phyloP scores from a whole-genome alignment of 441 rosid genomes.

The Adansonia grandidieri region DNA sequence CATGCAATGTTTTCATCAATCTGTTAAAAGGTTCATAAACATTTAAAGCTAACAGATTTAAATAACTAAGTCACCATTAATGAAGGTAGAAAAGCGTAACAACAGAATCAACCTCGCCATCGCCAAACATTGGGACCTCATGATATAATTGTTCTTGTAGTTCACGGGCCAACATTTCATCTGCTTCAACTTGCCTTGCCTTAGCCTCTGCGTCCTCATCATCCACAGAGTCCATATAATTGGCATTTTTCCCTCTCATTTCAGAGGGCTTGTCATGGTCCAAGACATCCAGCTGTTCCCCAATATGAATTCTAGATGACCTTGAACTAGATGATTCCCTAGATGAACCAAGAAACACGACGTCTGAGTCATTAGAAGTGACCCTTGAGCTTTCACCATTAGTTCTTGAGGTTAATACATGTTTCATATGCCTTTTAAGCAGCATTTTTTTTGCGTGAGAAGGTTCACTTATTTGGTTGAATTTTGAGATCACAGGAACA shows the following conservation, averaged over 20 bases:
- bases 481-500: constrained; percentile 35
- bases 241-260: constrained; percentile 34
- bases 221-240: constrained; percentile 34
- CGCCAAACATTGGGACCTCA: constrained; percentile 36
- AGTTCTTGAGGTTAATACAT: constrained; percentile 43
- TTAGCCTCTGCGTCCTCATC: constrained; percentile 54
- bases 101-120: constrained; percentile 52
- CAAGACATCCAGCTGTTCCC: constrained; percentile 40
- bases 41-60: constrained; percentile 30
- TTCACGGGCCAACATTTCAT: constrained; percentile 85
- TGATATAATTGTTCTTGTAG: constrained; percentile 88
- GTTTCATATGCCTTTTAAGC: constrained; percentile 51
- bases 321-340: constrained; percentile 63
- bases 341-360: constrained; percentile 56
- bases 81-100: constrained; percentile 13
- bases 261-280: constrained; percentile 56
- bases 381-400: constrained; percentile 41
- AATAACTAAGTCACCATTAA: constrained; percentile 13
- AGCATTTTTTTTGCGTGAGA: constrained; percentile 33
- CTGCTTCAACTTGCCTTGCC: constrained; percentile 85
- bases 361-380: constrained; percentile 49
- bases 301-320: constrained; percentile 46
- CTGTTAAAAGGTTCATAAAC: constrained; percentile 42
- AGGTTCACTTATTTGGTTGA: constrained; percentile 27
- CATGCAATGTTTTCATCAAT: constrained; percentile 63